These are phyloP conservation scores for Arthroderma sp. DNA, from an alignment of 2,329 filamentous ascomycete genomes.

Conservation along the genomic window DNA sequence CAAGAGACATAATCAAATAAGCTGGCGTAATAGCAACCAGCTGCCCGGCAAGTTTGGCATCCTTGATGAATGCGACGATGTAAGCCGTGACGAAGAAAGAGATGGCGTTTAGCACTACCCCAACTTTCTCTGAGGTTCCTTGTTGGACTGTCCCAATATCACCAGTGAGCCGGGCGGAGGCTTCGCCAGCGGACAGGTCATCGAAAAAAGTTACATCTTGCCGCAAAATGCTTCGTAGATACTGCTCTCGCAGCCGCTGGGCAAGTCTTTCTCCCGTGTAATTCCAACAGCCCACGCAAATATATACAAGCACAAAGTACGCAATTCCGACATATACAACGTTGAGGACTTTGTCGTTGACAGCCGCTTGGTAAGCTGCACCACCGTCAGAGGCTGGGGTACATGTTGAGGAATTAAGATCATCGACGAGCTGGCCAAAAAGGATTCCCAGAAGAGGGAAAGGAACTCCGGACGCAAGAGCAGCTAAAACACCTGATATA, in stretches of 20 bases:
- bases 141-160: conserved; percentile 36
- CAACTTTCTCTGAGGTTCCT: conserved; percentile 39
- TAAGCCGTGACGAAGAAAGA: conserved; percentile 38
- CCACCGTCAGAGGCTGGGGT: not conserved
- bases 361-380: conserved; percentile 25
- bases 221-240: conserved; percentile 41
- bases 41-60: conserved; percentile 33
- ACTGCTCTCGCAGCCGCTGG: conserved; percentile 43
- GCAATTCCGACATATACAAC: conserved; percentile 47
- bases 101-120: conserved; percentile 31
- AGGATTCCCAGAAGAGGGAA: conserved; percentile 21
- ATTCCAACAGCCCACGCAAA: conserved; percentile 47
- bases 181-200: conserved; percentile 32
- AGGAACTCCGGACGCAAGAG: conserved; percentile 19
- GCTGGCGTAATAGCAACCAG: conserved; percentile 34
- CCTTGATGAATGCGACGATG: conserved; percentile 37
- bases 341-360: conserved; percentile 41
- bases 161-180: conserved; percentile 34
- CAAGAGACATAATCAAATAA: conserved; percentile 32
- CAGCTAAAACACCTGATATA: conserved; percentile 14
- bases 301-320: conserved; percentile 46
- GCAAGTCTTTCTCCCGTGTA: conserved; percentile 46
- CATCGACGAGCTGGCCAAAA: conserved; percentile 21
- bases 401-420: conserved; percentile 18
- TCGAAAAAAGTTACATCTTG: conserved; percentile 42